phyloP scores from a whole-genome alignment of 345 rosid species.

The Syzygium oleosum region DNA sequence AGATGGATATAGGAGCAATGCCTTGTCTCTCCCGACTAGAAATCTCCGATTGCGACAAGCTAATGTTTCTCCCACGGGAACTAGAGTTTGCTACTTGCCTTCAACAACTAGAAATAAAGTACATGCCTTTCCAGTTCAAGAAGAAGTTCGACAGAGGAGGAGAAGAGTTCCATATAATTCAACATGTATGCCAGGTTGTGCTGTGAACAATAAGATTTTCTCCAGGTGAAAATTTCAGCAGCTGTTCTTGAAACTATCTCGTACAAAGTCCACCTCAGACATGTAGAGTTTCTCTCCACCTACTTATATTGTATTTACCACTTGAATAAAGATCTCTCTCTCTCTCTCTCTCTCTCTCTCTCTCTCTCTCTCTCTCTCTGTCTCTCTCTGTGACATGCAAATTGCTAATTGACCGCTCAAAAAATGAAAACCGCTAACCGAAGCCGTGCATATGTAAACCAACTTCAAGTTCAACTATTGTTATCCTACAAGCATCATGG shows the following conservation, averaged over 20 bases:
- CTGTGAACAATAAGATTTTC: neutral
- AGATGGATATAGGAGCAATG: constrained; percentile 1
- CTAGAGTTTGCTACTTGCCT: neutral
- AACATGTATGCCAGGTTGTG: neutral
- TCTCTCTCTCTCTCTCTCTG: neutral
- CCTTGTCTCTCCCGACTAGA: neutral
- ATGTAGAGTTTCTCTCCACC: neutral
- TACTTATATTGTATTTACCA: neutral
- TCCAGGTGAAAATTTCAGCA: neutral
- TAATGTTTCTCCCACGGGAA: neutral
- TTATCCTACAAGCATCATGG: neutral
- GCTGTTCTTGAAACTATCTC: neutral
- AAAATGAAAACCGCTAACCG: neutral
- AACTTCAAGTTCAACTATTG: neutral
- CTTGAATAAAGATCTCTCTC: neutral
- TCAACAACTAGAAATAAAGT: neutral
- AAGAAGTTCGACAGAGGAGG: neutral
- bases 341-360: neutral
- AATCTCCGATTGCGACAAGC: neutral
- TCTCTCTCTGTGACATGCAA: neutral
- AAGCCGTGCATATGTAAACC: neutral
- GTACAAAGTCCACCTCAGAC: neutral
- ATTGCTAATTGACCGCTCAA: neutral
- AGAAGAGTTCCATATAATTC: neutral
- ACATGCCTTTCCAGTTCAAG: neutral